Conservation (phyloP, 2,329 filamentous ascomycete genomes). For the Claviceps capensis region DNA sequence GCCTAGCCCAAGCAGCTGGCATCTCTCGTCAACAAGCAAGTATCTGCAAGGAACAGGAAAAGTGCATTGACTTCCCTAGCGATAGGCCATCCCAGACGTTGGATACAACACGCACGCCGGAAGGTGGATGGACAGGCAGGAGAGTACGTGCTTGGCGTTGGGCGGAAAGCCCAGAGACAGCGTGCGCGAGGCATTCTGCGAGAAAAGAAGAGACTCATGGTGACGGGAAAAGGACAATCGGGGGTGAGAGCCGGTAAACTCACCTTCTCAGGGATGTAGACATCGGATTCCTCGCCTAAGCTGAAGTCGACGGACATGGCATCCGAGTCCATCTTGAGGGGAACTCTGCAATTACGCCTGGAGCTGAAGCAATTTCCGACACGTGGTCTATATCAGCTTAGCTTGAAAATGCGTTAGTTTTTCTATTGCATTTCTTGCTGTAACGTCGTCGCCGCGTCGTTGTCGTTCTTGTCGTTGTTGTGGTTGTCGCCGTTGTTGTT, state of each 20-base stretch:
- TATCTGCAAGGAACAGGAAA: too few relatives aligned
- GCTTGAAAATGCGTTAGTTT: constrained; percentile 10
- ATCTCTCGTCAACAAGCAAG: neutral
- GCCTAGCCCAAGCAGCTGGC: neutral
- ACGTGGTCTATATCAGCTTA: neutral
- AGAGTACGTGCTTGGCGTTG: too few relatives aligned
- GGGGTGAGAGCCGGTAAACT: constrained; percentile 6
- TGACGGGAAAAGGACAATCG: too few relatives aligned
- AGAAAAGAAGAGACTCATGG: too few relatives aligned
- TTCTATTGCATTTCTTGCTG: constrained; percentile 12
- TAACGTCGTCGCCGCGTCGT: constrained; percentile 11
- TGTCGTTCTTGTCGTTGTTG: constrained; percentile 9
- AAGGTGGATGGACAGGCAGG: too few relatives aligned
- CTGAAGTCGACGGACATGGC: constrained; percentile 36
- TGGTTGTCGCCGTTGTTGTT: constrained; percentile 14
- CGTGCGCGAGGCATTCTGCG: too few relatives aligned
- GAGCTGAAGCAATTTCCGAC: neutral
- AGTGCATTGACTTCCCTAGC: too few relatives aligned
- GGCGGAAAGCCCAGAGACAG: too few relatives aligned
- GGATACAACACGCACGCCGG: too few relatives aligned
- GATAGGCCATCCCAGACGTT: too few relatives aligned
- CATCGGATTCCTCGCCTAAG: constrained; percentile 27
- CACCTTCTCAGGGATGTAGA: constrained; percentile 25
- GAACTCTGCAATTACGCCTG: neutral
- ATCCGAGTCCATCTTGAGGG: constrained; percentile 39